Conservation (phyloP, 345 rosid species). For the Melaleuca quinquenervia region DNA sequence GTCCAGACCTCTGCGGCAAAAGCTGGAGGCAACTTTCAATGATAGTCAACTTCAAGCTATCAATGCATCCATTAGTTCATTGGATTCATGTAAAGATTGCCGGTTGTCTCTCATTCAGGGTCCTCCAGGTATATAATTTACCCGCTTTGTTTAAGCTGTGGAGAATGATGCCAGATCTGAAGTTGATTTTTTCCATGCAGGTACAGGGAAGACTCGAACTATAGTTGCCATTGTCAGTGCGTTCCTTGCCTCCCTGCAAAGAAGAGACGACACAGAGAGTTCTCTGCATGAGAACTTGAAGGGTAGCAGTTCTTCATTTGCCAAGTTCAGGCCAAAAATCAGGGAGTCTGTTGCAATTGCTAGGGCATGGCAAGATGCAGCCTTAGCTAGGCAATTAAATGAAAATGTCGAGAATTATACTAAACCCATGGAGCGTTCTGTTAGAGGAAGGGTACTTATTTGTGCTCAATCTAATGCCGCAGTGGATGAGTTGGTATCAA, state of each 20-base stretch:
- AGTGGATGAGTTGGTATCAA: slow-evolving; percentile 91
- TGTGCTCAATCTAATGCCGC: slow-evolving; percentile 99
- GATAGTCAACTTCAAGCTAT: slow-evolving; percentile 86
- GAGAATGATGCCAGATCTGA: background rate
- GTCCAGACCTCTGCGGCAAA: slow-evolving; percentile 52
- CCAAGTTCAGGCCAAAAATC: slow-evolving; percentile 37
- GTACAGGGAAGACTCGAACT: slow-evolving; percentile 96
- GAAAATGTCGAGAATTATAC: slow-evolving; percentile 35
- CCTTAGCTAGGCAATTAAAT: slow-evolving; percentile 70
- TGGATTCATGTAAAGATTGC: slow-evolving; percentile 36
- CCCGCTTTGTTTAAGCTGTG: background rate
- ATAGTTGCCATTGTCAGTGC: slow-evolving; percentile 87
- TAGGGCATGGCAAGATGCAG: slow-evolving; percentile 97
- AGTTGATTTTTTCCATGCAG: slow-evolving; percentile 12
- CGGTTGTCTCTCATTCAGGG: slow-evolving; percentile 93
- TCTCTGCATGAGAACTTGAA: slow-evolving; percentile 17
- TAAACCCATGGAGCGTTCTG: slow-evolving; percentile 33
- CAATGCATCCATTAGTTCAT: slow-evolving; percentile 43
- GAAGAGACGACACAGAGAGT: slow-evolving; percentile 19
- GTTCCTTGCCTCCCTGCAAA: slow-evolving; percentile 53
- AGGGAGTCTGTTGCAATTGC: slow-evolving; percentile 65
- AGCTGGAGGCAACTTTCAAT: slow-evolving; percentile 70
- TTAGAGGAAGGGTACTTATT: slow-evolving; percentile 70
- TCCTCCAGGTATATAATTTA: slow-evolving; percentile 68
- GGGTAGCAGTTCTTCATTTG: slow-evolving; percentile 22